Evolutionary conservation across 768 basidiomycete species (phyloP).

Genomic region (Gloeopeniophorella convolvens): DNA sequence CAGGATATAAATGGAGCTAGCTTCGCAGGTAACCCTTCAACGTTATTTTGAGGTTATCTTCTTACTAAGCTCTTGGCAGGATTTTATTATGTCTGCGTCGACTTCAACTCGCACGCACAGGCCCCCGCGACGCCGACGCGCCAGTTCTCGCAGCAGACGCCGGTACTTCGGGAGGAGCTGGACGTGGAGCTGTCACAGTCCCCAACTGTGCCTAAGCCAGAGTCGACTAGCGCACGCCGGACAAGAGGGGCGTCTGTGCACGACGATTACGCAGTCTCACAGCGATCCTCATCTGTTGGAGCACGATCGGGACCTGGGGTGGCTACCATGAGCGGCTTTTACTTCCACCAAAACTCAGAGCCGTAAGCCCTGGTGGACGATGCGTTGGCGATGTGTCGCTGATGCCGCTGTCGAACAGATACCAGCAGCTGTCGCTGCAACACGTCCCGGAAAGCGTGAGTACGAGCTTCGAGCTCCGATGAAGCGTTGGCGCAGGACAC

Average conservation of each 20-base stretch:
- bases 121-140: conserved; percentile 32
- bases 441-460: conserved; percentile 71
- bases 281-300: conserved; percentile 41
- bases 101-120: conserved; percentile 64
- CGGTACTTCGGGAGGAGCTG: conserved; percentile 29
- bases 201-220: conserved; percentile 23
- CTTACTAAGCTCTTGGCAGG: conserved; percentile 37
- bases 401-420: conserved; percentile 38
- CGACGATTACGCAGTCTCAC: conserved; percentile 30
- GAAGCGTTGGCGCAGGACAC: conserved; percentile 15
- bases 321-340: conserved; percentile 85
- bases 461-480: conserved; percentile 86
- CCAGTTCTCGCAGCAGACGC: conserved; percentile 31
- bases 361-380: conserved; percentile 48
- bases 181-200: background rate
- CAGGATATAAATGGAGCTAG: conserved; percentile 93
- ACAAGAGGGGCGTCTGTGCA: conserved; percentile 22
- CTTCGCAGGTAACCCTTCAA: conserved; percentile 66
- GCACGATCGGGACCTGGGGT: conserved; percentile 41
- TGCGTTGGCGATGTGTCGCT: conserved; percentile 10
- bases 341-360: conserved; percentile 89
- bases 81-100: conserved; percentile 94
- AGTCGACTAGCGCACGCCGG: conserved; percentile 18
- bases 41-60: background rate
- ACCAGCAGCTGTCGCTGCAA: conserved; percentile 80